Conservation (phyloP, 257 asterid genomes). For the Paulownia fortunei region DNA sequence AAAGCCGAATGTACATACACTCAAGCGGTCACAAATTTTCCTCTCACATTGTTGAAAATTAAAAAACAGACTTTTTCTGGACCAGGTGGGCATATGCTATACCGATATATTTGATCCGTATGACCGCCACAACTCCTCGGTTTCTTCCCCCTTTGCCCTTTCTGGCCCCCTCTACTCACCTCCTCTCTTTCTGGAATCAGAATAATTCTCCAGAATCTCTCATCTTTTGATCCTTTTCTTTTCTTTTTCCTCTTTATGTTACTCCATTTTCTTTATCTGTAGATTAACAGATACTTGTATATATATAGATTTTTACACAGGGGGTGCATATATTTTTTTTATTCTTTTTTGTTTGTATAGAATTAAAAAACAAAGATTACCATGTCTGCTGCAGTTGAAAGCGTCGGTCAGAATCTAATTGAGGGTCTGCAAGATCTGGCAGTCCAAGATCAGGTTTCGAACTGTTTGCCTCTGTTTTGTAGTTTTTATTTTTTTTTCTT, state of each 20-base stretch:
- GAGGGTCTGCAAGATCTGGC: conserved; percentile 46
- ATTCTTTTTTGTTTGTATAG: conserved; percentile 23
- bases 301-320: conserved; percentile 6
- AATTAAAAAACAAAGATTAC: conserved; percentile 15
- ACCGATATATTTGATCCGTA: conserved; percentile 22
- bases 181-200: conserved; percentile 42
- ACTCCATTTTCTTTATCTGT: conserved; percentile 13
- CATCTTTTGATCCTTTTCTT: not conserved
- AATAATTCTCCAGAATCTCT: conserved; percentile 54
- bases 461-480: not conserved
- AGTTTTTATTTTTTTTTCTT: not conserved
- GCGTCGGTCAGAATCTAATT: conserved; percentile 42
- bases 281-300: conserved; percentile 27
- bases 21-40: not conserved
- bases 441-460: conserved; percentile 50
- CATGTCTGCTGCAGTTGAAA: conserved; percentile 56
- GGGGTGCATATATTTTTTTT: conserved; percentile 5
- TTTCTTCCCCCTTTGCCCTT: not conserved
- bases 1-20: not conserved
- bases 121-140: conserved; percentile 30
- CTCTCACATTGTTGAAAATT: not conserved
- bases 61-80: no score
- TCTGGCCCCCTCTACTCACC: not conserved
- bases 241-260: not conserved
- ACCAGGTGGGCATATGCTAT: no score